Conservation (phyloP, 2,329 filamentous ascomycete species). For the Pseudogymnoascus sp. region DNA sequence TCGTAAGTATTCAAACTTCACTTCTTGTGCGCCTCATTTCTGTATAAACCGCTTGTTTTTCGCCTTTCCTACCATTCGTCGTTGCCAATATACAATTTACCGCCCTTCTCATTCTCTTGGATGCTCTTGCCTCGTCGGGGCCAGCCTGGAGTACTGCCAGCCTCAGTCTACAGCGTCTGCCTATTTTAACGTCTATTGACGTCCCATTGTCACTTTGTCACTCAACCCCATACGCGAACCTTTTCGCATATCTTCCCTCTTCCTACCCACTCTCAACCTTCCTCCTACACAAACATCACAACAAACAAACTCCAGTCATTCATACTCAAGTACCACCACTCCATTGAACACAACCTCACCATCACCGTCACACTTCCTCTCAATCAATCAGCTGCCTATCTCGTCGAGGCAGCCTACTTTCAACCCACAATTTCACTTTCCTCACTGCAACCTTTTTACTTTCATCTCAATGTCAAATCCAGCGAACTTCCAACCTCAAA, state of each 20-base stretch:
- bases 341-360: background rate
- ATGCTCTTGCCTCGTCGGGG: background rate
- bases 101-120: background rate
- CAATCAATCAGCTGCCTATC: background rate
- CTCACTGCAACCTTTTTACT: background rate
- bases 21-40: background rate
- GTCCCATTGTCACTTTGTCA: background rate
- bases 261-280: background rate
- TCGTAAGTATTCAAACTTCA: background rate
- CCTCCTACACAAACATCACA: background rate
- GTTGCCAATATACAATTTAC: background rate
- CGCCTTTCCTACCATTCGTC: background rate
- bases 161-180: background rate
- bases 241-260: background rate
- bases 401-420: background rate
- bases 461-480: constrained; percentile 2
- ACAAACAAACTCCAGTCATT: background rate
- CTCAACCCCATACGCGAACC: background rate
- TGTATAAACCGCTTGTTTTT: background rate
- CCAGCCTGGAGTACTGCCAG: background rate
- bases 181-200: background rate
- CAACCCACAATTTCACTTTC: background rate
- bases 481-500: constrained; percentile 47
- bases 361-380: background rate
- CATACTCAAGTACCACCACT: background rate